Evolutionary conservation across 441 rosid genomes (phyloP), one percentile per base, ranked within the genome.

Genomic region (Viola pubescens): DNA sequence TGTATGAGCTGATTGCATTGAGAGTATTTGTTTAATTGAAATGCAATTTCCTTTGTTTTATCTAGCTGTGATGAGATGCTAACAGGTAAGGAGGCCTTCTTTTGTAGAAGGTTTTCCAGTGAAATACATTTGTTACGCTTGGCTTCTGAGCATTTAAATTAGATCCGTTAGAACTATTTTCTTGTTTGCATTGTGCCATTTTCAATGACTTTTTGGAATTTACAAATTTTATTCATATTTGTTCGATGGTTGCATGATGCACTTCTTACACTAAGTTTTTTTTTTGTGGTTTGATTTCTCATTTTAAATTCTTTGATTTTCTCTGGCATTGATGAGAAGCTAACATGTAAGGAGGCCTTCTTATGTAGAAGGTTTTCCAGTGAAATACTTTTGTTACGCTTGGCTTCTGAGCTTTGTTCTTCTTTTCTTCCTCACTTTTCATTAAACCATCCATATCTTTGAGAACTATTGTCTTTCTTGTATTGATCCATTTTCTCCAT

Each of bases 351-450:
- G 79, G 56, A 65, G 68, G 53, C 60, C 51, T 42, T 55, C 60
- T 46, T 38, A 26, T 26, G 34, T 26, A 26, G 34, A 54, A 62
- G 61, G 19, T 60, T 74, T 66, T 70, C 75, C 75, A 0, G 63
- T 76, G 84, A 75, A 77, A 74, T 73, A 39, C 43, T 39, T 34
- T 65, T 75, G 83, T 77, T 78, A 71, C 74, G 75, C 78, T 77
- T 75, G 79, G 76, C 78, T 77, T 72, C 64, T 60, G 69, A 54
- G 81, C 46, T 43, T 2, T 6, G 10, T 43, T 43, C 46, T 2
- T 43, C 0, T 6, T 43, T 43, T 43, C 7, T 6, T 43, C 8
- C 46, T 43, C 46, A 43, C 10, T 43, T 43, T 43, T 26, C 34
- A 26, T 26, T 26, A 26, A 26, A 26, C 34, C 34, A 26, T 26